phyloP scores from a whole-genome alignment of 1,284 basidiomycete species.

The Pascua guehoae region DNA sequence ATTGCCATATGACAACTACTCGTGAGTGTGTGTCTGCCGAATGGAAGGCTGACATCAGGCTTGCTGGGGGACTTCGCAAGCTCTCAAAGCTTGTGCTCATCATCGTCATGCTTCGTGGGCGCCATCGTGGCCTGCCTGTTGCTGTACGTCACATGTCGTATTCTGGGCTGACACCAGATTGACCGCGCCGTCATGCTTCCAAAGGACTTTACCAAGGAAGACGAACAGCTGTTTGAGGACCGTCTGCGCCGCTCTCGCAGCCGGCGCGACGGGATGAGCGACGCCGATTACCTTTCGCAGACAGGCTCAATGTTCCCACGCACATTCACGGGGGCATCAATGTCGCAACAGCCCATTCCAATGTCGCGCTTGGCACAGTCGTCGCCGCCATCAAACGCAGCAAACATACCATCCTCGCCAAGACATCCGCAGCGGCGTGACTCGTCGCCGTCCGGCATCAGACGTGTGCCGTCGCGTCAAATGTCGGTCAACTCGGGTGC shows the following conservation, averaged over 20 bases:
- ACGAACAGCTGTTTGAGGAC: constrained; percentile 41
- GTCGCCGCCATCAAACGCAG: too few species aligned
- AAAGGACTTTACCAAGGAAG: constrained; percentile 40
- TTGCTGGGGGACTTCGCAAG: constrained; percentile 36
- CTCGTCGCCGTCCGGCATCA: neutral
- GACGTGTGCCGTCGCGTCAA: neutral
- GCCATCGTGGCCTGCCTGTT: constrained; percentile 42
- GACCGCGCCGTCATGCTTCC: constrained; percentile 50
- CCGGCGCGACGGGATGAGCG: constrained; percentile 4
- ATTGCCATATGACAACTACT: constrained; percentile 56
- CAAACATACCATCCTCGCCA: too few species aligned
- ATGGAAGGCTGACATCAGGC: neutral
- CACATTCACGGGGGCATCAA: constrained; percentile 6
- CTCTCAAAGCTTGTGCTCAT: constrained; percentile 43
- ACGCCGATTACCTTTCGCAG: constrained; percentile 1
- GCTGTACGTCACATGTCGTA: constrained; percentile 12
- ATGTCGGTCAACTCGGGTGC: neutral
- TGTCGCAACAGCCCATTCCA: too few species aligned
- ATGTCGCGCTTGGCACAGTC: too few species aligned
- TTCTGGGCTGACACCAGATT: constrained; percentile 22
- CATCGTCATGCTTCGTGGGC: constrained; percentile 41
- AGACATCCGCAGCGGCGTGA: neutral
- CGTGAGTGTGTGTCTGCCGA: constrained; percentile 8
- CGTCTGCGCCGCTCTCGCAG: constrained; percentile 15
- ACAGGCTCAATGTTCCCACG: constrained; percentile 6